These are phyloP conservation scores for Tulasnella sp. DNA, from an alignment of 768 basidiomycete species.

Conservation along the genomic window DNA sequence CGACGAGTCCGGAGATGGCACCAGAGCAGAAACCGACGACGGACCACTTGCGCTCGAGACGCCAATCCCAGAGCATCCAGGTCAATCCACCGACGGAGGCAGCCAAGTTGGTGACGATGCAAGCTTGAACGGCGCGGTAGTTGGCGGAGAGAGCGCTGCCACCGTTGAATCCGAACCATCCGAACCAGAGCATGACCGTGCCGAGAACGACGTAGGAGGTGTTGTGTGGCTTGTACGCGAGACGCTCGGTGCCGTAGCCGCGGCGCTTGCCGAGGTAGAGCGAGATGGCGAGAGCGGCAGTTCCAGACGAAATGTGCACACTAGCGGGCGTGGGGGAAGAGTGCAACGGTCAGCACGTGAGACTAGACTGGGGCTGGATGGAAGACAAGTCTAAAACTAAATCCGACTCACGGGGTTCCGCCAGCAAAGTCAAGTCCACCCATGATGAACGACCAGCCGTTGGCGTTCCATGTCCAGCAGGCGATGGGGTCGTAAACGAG, in stretches of 20 bases:
- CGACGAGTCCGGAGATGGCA: constrained; percentile 84
- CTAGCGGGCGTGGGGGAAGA: not conserved
- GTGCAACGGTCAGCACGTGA: not conserved
- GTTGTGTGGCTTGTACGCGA: constrained; percentile 93
- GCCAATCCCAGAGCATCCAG: constrained; percentile 94
- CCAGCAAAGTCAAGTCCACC: constrained; percentile 93
- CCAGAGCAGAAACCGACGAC: constrained; percentile 95
- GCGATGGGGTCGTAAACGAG: constrained; percentile 92
- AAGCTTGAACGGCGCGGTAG: constrained; percentile 79
- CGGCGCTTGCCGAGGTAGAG: constrained; percentile 86
- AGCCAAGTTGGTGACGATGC: constrained; percentile 90
- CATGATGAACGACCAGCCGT: constrained; percentile 69
- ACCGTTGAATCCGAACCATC: constrained; percentile 94
- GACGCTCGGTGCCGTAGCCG: constrained; percentile 84
- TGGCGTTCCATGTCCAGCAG: constrained; percentile 92
- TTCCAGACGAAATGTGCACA: constrained; percentile 93
- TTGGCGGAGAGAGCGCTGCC: constrained; percentile 88
- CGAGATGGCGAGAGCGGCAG: constrained; percentile 75
- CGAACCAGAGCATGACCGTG: constrained; percentile 90
- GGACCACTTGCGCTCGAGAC: constrained; percentile 89
- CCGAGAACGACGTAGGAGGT: constrained; percentile 91
- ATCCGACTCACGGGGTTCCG: constrained; percentile 60
- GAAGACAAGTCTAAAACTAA: not conserved
- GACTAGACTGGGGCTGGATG: not conserved
- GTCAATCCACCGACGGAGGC: constrained; percentile 83